These are phyloP conservation scores for Paxillus ammoniavirescens DNA, from an alignment of 768 basidiomycete species.

Conservation along the genomic window DNA sequence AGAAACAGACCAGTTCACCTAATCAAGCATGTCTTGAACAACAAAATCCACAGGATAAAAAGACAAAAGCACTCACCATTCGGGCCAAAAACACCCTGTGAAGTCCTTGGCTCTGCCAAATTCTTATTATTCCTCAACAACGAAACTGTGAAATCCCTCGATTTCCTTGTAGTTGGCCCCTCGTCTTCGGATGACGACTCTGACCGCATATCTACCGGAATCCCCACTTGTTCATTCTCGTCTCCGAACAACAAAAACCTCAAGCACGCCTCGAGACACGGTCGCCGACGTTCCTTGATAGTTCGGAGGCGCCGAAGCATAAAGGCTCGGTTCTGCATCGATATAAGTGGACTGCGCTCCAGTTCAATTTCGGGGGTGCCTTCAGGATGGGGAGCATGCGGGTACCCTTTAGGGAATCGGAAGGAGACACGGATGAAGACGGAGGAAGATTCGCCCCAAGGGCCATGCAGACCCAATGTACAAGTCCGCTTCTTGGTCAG, in stretches of 20 bases:
- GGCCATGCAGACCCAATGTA: slow-evolving; percentile 83
- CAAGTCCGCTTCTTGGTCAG: slow-evolving; percentile 73
- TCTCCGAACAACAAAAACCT: slow-evolving; percentile 74
- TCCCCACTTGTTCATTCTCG: slow-evolving; percentile 51
- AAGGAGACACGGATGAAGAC: slow-evolving; percentile 89
- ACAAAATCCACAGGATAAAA: neutral
- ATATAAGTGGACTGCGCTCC: slow-evolving; percentile 79
- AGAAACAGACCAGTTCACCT: slow-evolving; percentile 90
- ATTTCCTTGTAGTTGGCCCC: slow-evolving; percentile 34
- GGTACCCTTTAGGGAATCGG: slow-evolving; percentile 84
- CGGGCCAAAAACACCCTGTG: slow-evolving; percentile 86
- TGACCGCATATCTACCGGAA: slow-evolving; percentile 43
- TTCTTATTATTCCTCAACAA: slow-evolving; percentile 69
- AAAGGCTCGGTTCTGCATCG: slow-evolving; percentile 70
- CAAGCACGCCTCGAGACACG: slow-evolving; percentile 83
- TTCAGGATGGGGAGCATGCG: slow-evolving; percentile 56
- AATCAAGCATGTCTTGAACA: slow-evolving; percentile 2
- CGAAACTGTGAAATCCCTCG: slow-evolving; percentile 51
- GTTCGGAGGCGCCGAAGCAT: slow-evolving; percentile 75
- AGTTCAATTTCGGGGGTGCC: slow-evolving; percentile 76
- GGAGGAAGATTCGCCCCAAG: slow-evolving; percentile 85
- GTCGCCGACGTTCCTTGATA: slow-evolving; percentile 69
- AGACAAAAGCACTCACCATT: slow-evolving; percentile 54
- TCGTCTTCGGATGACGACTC: slow-evolving; percentile 72
- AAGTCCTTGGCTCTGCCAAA: slow-evolving; percentile 79